These are phyloP conservation scores for Actinomortierella wolfii DNA, from an alignment of 371 early-diverging fungal species.

Conservation along the genomic window DNA sequence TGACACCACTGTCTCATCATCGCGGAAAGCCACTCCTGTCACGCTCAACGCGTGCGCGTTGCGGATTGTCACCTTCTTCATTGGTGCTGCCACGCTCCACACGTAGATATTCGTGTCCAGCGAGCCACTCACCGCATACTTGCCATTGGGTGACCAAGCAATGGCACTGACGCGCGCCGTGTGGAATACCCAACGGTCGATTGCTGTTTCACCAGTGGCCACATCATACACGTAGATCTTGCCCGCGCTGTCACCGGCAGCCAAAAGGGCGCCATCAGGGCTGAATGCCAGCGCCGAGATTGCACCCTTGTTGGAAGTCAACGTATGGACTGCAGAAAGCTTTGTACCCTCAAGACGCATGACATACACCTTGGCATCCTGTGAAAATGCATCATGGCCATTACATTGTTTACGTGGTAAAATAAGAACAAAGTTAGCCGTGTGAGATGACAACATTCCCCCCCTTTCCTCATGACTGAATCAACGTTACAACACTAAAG, in stretches of 20 bases:
- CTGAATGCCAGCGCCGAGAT: constrained; percentile 81
- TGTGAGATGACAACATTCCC: neutral
- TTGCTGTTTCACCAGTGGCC: constrained; percentile 55
- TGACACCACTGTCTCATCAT: constrained; percentile 64
- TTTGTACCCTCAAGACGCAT: constrained; percentile 35
- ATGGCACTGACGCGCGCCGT: constrained; percentile 82
- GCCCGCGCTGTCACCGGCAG: constrained; percentile 83
- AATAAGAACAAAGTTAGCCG: neutral
- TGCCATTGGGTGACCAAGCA: constrained; percentile 79
- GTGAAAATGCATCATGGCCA: constrained; percentile 1
- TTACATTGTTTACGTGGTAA: neutral
- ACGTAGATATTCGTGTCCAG: constrained; percentile 91
- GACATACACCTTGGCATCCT: constrained; percentile 57
- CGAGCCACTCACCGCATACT: constrained; percentile 79
- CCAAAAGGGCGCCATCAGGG: constrained; percentile 72
- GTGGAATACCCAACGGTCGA: constrained; percentile 90
- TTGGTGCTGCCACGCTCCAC: constrained; percentile 85
- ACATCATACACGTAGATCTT: constrained; percentile 80
- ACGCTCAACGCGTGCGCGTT: constrained; percentile 88
- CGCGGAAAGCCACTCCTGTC: constrained; percentile 71
- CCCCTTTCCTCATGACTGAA: neutral
- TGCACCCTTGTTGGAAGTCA: constrained; percentile 63
- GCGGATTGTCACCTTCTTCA: constrained; percentile 76
- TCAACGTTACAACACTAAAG: no score
- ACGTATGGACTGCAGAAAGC: constrained; percentile 30